Evolutionary conservation across 805 yeast genomes (phyloP).

Genomic region (Ogataea methylovora): DNA sequence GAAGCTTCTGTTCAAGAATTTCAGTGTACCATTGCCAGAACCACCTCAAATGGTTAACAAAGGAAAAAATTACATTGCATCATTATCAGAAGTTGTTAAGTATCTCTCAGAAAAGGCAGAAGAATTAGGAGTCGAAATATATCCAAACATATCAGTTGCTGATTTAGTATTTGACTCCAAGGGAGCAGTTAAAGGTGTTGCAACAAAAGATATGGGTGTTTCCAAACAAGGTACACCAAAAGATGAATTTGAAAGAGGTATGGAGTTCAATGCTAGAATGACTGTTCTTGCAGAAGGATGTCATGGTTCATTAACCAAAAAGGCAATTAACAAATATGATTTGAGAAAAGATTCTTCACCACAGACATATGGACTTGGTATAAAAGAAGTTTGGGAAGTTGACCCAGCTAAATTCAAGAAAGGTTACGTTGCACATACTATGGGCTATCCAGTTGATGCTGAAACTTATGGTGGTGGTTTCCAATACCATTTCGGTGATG

Average conservation of each 20-base stretch:
- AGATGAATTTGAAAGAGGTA: slow-evolving; percentile 85
- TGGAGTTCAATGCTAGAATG: slow-evolving; percentile 90
- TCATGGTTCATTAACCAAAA: slow-evolving; percentile 86
- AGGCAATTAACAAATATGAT: slow-evolving; percentile 59
- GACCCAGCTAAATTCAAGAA: slow-evolving; percentile 68
- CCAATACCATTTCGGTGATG: slow-evolving; percentile 94
- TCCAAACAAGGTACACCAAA: slow-evolving; percentile 69
- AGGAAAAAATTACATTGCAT: slow-evolving; percentile 78
- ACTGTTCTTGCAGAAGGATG: slow-evolving; percentile 98
- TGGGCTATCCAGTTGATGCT: slow-evolving; percentile 78
- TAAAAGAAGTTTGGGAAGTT: slow-evolving; percentile 97
- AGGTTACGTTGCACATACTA: slow-evolving; percentile 78
- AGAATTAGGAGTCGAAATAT: slow-evolving; percentile 87
- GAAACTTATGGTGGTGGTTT: slow-evolving; percentile 94
- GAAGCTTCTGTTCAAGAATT: slow-evolving; percentile 54
- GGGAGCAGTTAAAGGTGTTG: slow-evolving; percentile 74
- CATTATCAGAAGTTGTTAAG: slow-evolving; percentile 73
- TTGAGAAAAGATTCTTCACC: slow-evolving; percentile 57
- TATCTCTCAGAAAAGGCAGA: slow-evolving; percentile 86
- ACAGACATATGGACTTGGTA: slow-evolving; percentile 93
- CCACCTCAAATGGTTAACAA: slow-evolving; percentile 86
- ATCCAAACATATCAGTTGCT: slow-evolving; percentile 82
- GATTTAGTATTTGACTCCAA: slow-evolving; percentile 63
- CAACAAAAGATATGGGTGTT: slow-evolving; percentile 90
- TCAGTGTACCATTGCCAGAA: slow-evolving; percentile 71